Conservation (phyloP, 1,284 basidiomycete species). For the Thelephora terrestris region DNA sequence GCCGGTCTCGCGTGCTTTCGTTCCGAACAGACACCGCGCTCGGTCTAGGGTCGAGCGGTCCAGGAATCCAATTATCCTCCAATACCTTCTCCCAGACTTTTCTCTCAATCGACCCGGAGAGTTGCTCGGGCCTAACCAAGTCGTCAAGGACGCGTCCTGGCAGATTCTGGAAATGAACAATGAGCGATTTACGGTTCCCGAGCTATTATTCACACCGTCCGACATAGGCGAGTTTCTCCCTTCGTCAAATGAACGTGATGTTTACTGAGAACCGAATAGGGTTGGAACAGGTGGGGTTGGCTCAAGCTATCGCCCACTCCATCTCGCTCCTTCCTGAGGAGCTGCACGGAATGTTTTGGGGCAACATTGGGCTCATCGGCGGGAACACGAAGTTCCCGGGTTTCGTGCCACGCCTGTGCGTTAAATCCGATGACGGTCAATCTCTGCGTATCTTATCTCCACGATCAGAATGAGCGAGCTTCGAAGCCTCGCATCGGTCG, state of each 20-base stretch:
- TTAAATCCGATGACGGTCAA: conserved; percentile 5
- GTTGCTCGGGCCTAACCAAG: conserved; percentile 46
- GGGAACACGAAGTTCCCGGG: conserved; percentile 72
- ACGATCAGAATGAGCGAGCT: conserved; percentile 52
- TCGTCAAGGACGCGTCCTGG: conserved; percentile 42
- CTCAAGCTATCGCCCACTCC: conserved; percentile 64
- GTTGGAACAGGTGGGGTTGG: conserved; percentile 71
- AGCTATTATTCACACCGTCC: conserved; percentile 81
- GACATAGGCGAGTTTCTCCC: conserved; percentile 61
- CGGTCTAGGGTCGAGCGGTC: conserved; percentile 33
- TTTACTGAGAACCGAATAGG: conserved; percentile 34
- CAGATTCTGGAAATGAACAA: conserved; percentile 83
- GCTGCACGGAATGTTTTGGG: conserved; percentile 87
- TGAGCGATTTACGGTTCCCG: conserved; percentile 84
- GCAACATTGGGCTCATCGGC: conserved; percentile 84
- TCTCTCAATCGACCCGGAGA: conserved; percentile 61
- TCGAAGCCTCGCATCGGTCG: conserved; percentile 67
- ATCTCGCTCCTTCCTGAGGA: conserved; percentile 69
- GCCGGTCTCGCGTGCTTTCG: background rate
- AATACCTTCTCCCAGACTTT: conserved; percentile 88
- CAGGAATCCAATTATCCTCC: conserved; percentile 65
- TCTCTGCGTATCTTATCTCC: background rate
- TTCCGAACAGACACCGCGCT: conserved; percentile 5
- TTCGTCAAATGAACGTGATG: conserved; percentile 8
- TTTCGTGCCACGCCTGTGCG: conserved; percentile 68